Base-by-base conservation (phyloP, 306 rosid species). In the Rosa rugosa region DNA sequence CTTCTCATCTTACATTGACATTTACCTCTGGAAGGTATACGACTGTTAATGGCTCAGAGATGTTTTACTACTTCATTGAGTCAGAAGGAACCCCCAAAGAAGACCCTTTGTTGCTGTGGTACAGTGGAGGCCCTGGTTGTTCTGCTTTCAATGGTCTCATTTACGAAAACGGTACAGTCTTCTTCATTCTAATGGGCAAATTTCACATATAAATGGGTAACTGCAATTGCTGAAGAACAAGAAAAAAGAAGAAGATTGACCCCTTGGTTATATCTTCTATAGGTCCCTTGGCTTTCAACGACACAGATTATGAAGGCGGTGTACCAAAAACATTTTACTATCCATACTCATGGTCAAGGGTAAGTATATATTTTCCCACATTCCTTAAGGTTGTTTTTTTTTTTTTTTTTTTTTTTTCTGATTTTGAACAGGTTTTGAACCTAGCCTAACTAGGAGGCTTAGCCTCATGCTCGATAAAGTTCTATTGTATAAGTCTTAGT, bases 281-380 rank as follows among this genome's bases (percentile, higher is more conserved):
- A 79, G 82, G 82, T 72, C 82, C 82, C 34, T 38, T 79, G 16
- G 77, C 78, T 49, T 71, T 79, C 82, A 60, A 79, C n/a, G 3
- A 49, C 0, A 8, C 77, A 6, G 41, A 4, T 4, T 79, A 57
- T 44, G 23, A 46, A 36, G 82, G 77, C 13, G 82, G 66, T 46
- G 1, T 38, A 11, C 82, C 82, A 5, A 6, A 8, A n/a, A 59
- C 71, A 71, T 71, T 36, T 45, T 79, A 71, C 57, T 72, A 62
- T 49, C 77, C 77, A 49, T 71, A 79, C 49, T 59, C 72, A 60
- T 79, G 82, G 82, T 60, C 82, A 36, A 59, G 11, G 72, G 82
- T 79, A 17, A 17, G 81, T 69, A 38, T 14, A 2, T 31, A 31
- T 63, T 36, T 65, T 22, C 71, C 71, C 7, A 65, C 11, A 65